Base-by-base conservation (phyloP, 139 green algal genomes). In the Volvox reticuliferus region DNA sequence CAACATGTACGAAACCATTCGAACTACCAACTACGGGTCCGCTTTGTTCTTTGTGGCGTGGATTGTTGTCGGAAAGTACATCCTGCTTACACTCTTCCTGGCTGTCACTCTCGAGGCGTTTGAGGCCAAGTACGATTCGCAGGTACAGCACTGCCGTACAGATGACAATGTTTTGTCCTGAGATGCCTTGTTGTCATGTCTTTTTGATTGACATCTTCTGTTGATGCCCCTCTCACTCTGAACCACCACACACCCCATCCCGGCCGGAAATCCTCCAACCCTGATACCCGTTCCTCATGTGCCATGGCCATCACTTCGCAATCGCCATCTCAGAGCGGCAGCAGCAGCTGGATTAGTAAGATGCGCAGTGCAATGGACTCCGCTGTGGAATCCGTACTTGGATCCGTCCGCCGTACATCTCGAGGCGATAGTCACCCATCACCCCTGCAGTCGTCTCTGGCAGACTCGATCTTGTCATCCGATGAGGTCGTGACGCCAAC, bases 61-160 rank as follows among this genome's bases (percentile, higher is more conserved):
- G 95, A 92, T 97, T 2, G 91, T 97, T 44, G 50, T 97, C 62
- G 95, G 96, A 88, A 97, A 97, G 76, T 97, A 94, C 88, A 95
- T 96, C 16, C 87, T 98, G n/a, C 94, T 97, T 20, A 93, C 91
- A 2, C 91, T 97, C 18, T 97, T 97, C 83, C 87, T 97, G 84
- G 96, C 96, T 21, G 95, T 97, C 50, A 97, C 91, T 18, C 89
- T 97, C 44, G 96, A 97, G 88, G 96, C 96, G 0, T 97, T 97
- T 90, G 96, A 97, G 86, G 87, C 80, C 90, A 96, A 96, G 79
- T 97, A 97, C 87, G 93, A 96, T 65, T 88, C 30, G n/a, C 68
- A 92, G 80, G 67, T 78, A 37, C 73, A 36, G 12, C 71, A 81
- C 32, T 35, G 71, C 18, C 3, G 76, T 82, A 82, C 30, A 30